Percentiles rank a stretch among this genome's conserved stretches.
phyloP scores from a whole-genome alignment of 2,329 filamentous ascomycete genomes.

The Alternaria tenuissima region DNA sequence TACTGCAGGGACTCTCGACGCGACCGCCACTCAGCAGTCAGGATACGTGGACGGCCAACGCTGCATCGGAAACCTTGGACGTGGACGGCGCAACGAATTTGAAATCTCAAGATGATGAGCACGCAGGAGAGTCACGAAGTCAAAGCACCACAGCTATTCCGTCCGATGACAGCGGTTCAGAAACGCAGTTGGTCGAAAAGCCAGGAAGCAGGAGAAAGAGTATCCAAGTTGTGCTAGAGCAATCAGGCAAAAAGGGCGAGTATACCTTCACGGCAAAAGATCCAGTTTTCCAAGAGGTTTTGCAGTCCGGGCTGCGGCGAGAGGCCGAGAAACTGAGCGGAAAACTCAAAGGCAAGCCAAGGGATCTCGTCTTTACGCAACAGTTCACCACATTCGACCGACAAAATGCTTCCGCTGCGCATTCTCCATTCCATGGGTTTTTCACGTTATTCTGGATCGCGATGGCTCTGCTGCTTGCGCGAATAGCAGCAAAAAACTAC shows the following conservation, averaged over 20 bases:
- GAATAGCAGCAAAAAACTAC: conserved; percentile 74
- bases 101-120: conserved; percentile 47
- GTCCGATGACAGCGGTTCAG: conserved; percentile 34
- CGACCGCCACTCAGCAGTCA: conserved; percentile 25
- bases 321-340: conserved; percentile 47
- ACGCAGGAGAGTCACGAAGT: conserved; percentile 46
- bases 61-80: conserved; percentile 38
- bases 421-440: conserved; percentile 79
- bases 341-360: conserved; percentile 53
- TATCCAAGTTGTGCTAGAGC: conserved; percentile 58
- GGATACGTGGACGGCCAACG: conserved; percentile 41
- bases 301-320: conserved; percentile 54
- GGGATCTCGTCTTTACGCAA: conserved; percentile 73
- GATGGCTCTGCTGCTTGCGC: conserved; percentile 71
- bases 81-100: conserved; percentile 55
- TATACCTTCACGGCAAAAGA: conserved; percentile 62
- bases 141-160: conserved; percentile 35
- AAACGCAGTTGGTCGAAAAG: conserved; percentile 15
- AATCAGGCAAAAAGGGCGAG: conserved; percentile 55
- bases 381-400: conserved; percentile 79
- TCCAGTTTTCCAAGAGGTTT: conserved; percentile 57
- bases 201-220: conserved; percentile 45
- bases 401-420: conserved; percentile 69
- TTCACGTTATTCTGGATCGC: conserved; percentile 81
- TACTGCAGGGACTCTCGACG: conserved; percentile 39